These are phyloP conservation scores for Sphaerulina populicola DNA, from an alignment of 2,329 filamentous ascomycete species.

Conservation along the genomic window DNA sequence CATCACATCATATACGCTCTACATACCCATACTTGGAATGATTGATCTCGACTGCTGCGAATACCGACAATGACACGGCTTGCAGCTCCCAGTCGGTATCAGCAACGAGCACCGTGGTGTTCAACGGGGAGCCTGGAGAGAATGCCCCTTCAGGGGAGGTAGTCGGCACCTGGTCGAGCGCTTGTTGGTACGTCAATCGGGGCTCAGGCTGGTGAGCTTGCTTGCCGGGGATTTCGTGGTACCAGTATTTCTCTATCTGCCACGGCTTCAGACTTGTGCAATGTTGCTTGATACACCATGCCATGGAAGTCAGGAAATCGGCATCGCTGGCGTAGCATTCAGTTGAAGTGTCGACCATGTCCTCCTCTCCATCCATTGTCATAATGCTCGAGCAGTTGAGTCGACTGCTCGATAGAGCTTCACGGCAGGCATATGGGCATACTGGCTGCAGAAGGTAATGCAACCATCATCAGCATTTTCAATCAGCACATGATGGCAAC, in stretches of 20 bases:
- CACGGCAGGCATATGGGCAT: slow-evolving; percentile 22
- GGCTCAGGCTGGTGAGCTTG: slow-evolving; percentile 15
- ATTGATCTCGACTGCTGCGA: slow-evolving; percentile 22
- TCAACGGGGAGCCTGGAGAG: slow-evolving; percentile 20
- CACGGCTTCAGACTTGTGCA: slow-evolving; percentile 23
- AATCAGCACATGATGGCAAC: too few species aligned
- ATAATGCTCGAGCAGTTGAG: slow-evolving; percentile 10
- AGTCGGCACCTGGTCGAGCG: slow-evolving; percentile 22
- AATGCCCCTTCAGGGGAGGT: slow-evolving; percentile 21
- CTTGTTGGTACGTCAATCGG: slow-evolving; percentile 23
- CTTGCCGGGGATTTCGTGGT: slow-evolving; percentile 15
- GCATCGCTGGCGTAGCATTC: slow-evolving; percentile 29
- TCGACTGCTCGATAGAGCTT: slow-evolving; percentile 11
- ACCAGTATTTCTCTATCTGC: slow-evolving; percentile 29
- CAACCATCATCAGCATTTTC: too few species aligned
- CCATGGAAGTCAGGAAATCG: slow-evolving; percentile 26
- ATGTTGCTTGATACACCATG: slow-evolving; percentile 26
- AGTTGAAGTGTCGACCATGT: slow-evolving; percentile 14
- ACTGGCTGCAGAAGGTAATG: slow-evolving; percentile 11
- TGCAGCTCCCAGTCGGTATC: slow-evolving; percentile 24
- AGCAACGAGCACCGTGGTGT: slow-evolving; percentile 29
- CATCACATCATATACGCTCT: slow-evolving; percentile 20
- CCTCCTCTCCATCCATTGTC: slow-evolving; percentile 14
- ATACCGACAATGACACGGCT: slow-evolving; percentile 25
- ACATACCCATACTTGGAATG: slow-evolving; percentile 29